These are phyloP conservation scores for Logfia minima DNA, from an alignment of 129 eudicot genomes.

Conservation along the genomic window DNA sequence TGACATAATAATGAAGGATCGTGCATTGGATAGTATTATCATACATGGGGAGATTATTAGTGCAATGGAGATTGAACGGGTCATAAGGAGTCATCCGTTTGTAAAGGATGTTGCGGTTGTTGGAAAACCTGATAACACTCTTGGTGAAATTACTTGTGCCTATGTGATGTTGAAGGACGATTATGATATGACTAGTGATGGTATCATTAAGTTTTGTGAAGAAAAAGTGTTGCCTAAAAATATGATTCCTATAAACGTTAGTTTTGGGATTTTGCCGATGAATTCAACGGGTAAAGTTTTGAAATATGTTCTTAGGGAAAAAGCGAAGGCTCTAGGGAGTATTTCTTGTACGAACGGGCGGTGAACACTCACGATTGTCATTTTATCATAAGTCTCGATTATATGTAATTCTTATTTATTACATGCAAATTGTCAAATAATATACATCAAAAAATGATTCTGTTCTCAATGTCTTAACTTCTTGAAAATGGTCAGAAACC, in stretches of 20 bases:
- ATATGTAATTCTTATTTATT: too few species aligned
- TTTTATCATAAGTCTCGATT: background rate
- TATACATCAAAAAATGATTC: too few species aligned
- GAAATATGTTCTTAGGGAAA: slow-evolving; percentile 56
- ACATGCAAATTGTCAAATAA: too few species aligned
- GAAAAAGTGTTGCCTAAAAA: slow-evolving; percentile 37
- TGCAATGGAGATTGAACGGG: slow-evolving; percentile 55
- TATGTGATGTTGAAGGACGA: slow-evolving; percentile 53
- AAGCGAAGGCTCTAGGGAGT: slow-evolving; percentile 27
- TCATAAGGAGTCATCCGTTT: slow-evolving; percentile 48
- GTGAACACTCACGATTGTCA: background rate
- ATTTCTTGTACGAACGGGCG: slow-evolving; percentile 5
- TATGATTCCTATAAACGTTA: slow-evolving; percentile 46
- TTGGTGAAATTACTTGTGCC: slow-evolving; percentile 56
- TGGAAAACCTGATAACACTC: slow-evolving; percentile 36
- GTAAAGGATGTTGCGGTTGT: slow-evolving; percentile 64
- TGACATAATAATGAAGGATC: slow-evolving; percentile 49
- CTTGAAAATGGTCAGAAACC: too few species aligned
- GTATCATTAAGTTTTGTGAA: slow-evolving; percentile 40
- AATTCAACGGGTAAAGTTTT: slow-evolving; percentile 67
- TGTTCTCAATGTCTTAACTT: too few species aligned
- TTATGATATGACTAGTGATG: slow-evolving; percentile 21
- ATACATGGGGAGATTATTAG: slow-evolving; percentile 45
- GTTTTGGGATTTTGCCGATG: slow-evolving; percentile 41
- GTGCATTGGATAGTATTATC: slow-evolving; percentile 37